phyloP scores from a whole-genome alignment of 192 early-diverging fungal genomes.

The Pilaira anomala region DNA sequence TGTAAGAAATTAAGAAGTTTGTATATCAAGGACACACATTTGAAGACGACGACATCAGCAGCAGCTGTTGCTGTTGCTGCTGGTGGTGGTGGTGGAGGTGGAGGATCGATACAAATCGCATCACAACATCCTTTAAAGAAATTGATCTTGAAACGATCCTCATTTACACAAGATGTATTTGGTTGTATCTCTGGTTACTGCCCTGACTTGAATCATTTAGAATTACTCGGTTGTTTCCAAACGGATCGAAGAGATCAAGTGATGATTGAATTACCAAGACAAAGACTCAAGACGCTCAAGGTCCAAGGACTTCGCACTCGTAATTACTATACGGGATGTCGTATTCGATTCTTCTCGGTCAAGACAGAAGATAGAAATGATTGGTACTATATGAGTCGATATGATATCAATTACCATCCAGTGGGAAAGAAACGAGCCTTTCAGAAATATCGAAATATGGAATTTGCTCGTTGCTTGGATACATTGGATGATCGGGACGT shows the following conservation, averaged over 20 bases:
- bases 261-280: neutral
- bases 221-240: constrained; percentile 4
- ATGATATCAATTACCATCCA: constrained; percentile 5
- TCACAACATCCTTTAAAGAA: constrained; percentile 8
- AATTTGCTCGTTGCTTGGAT: neutral
- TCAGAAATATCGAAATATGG: constrained; percentile 18
- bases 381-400: constrained; percentile 18
- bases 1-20: neutral
- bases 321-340: constrained; percentile 10
- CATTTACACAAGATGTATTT: constrained; percentile 7
- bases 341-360: constrained; percentile 1
- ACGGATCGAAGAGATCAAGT: constrained; percentile 9
- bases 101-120: too few species aligned
- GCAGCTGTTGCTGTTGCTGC: too few species aligned
- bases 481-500: constrained; percentile 9
- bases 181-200: neutral
- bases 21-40: constrained; percentile 11
- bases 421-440: constrained; percentile 9
- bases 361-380: neutral
- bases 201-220: neutral
- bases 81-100: too few species aligned
- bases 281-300: constrained; percentile 2
- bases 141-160: constrained; percentile 1
- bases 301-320: constrained; percentile 8
- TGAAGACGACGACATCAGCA: too few species aligned